Evolutionary conservation across 1,284 basidiomycete species (phyloP).

Genomic region (Trichosporon sp.): DNA sequence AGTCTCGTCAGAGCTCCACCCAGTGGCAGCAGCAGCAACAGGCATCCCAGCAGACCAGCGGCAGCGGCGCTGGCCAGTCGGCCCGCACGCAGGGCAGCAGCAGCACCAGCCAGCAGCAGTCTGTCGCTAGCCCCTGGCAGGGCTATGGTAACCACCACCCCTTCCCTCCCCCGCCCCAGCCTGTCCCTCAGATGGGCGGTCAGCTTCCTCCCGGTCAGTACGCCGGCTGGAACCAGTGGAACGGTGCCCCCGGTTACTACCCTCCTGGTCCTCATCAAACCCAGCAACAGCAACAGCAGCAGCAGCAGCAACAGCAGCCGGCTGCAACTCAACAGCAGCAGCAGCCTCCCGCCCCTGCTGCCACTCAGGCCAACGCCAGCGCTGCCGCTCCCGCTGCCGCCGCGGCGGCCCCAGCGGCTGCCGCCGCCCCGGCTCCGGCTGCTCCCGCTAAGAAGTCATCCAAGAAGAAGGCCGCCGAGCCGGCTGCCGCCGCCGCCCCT

Average conservation of each 20-base stretch:
- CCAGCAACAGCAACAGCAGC: slow-evolving; percentile 10
- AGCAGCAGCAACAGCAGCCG: slow-evolving; percentile 7
- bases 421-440: slow-evolving; percentile 6
- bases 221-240: slow-evolving; percentile 27
- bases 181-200: slow-evolving; percentile 22
- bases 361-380: background rate
- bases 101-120: slow-evolving; percentile 11
- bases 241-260: slow-evolving; percentile 22
- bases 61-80: background rate
- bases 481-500: slow-evolving; percentile 7
- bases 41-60: slow-evolving; percentile 4
- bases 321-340: slow-evolving; percentile 8
- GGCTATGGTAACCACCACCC: slow-evolving; percentile 25
- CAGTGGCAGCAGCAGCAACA: slow-evolving; percentile 17
- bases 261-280: slow-evolving; percentile 19
- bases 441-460: slow-evolving; percentile 22
- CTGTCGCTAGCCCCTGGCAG: slow-evolving; percentile 23
- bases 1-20: slow-evolving; percentile 4
- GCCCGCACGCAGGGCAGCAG: slow-evolving; percentile 12
- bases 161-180: slow-evolving; percentile 29
- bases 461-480: slow-evolving; percentile 16
- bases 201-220: slow-evolving; percentile 24
- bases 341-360: background rate
- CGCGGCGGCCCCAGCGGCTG: background rate
- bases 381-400: slow-evolving; percentile 5